Evolutionary conservation across 2,329 filamentous ascomycete genomes (phyloP).

Genomic region (Tolypocladium nubicola): DNA sequence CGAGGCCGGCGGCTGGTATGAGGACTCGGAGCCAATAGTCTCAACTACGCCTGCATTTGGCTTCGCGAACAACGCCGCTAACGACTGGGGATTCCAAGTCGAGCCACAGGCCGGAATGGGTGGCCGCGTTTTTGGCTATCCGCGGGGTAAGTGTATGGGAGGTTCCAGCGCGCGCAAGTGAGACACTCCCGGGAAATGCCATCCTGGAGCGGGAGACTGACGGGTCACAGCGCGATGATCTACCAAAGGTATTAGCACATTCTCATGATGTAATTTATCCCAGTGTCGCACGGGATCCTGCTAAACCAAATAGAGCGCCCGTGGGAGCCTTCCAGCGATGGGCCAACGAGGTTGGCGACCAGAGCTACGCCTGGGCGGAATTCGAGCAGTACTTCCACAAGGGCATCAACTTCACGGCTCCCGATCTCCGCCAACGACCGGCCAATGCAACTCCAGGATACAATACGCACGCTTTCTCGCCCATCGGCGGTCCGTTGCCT

Average conservation of each 20-base stretch:
- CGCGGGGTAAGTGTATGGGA: conserved; percentile 20
- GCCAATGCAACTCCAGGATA: conserved; percentile 12
- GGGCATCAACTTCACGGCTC: conserved; percentile 18
- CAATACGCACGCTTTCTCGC: conserved; percentile 3
- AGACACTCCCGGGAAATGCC: conserved; percentile 7
- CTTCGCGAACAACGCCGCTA: neutral
- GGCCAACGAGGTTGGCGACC: conserved; percentile 20
- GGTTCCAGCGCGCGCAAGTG: conserved; percentile 17
- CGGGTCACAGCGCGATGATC: too few relatives aligned
- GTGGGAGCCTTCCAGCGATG: conserved; percentile 9
- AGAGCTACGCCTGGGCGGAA: conserved; percentile 15
- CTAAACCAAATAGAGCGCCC: too few relatives aligned
- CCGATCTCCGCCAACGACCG: conserved; percentile 6
- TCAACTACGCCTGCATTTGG: conserved; percentile 6
- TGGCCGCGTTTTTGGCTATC: conserved; percentile 13
- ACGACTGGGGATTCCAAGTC: conserved; percentile 16
- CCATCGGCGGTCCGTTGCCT: conserved; percentile 13
- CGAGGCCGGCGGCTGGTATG: conserved; percentile 3
- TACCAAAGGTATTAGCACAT: too few relatives aligned
- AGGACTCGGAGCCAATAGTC: conserved; percentile 7
- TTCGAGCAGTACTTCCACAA: conserved; percentile 21
- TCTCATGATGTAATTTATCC: too few relatives aligned
- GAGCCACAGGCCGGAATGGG: neutral
- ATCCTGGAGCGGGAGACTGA: too few relatives aligned
- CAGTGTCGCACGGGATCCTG: too few relatives aligned